Evolutionary conservation across 768 basidiomycete species (phyloP).

Genomic region (Naganishia randhawae): DNA sequence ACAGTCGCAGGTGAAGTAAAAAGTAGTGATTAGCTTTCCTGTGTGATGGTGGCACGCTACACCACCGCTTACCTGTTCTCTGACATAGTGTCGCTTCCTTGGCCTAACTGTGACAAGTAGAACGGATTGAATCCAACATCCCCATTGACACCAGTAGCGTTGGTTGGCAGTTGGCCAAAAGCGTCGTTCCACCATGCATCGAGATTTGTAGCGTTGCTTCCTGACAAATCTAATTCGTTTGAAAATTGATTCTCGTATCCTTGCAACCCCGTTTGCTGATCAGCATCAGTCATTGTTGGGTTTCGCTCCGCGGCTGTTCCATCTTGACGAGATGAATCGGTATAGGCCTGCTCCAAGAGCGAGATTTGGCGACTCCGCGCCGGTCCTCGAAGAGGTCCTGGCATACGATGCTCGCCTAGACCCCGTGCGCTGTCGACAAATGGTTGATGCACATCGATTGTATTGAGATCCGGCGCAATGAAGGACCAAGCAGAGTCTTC

Average conservation of each 20-base stretch:
- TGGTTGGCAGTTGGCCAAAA: conserved; percentile 27
- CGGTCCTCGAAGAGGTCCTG: conserved; percentile 3
- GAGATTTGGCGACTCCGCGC: conserved; percentile 18
- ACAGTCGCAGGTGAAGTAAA: not conserved
- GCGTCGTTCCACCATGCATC: conserved; percentile 31
- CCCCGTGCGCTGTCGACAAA: conserved; percentile 34
- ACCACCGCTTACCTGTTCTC: conserved; percentile 20
- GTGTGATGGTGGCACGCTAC: not conserved
- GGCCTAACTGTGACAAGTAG: conserved; percentile 41
- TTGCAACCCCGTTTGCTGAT: conserved; percentile 34
- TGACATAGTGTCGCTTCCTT: conserved; percentile 25
- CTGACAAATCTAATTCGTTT: conserved; percentile 36
- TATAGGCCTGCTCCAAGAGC: not conserved
- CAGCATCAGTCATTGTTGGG: conserved; percentile 15
- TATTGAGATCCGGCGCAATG: conserved; percentile 47
- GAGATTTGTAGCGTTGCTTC: conserved; percentile 10
- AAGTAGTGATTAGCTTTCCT: not conserved
- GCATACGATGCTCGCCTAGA: not conserved
- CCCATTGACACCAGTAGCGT: conserved; percentile 24
- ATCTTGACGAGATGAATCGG: not conserved
- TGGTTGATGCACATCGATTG: conserved; percentile 48
- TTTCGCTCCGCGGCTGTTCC: not conserved
- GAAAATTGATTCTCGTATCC: conserved; percentile 18
- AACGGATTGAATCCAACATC: conserved; percentile 46
- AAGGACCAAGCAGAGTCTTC: conserved; percentile 44